Conservation (phyloP, 1,139 yeast genomes). For the Nematodospora anomalae region DNA sequence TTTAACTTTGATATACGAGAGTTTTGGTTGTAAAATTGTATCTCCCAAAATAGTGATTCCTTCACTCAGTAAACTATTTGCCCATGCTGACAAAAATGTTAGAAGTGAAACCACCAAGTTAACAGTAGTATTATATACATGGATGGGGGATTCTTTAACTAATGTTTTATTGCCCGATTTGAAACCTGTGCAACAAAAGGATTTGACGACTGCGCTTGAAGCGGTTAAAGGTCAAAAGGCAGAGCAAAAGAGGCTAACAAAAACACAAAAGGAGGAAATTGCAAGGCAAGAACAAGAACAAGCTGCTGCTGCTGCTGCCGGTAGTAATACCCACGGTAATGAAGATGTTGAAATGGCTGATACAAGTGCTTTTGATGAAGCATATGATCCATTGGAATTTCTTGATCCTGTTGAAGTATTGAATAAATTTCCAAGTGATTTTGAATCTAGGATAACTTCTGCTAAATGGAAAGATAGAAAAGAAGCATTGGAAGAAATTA, state of each 20-base stretch:
- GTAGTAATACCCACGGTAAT: slow-evolving; percentile 15
- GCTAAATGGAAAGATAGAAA: slow-evolving; percentile 91
- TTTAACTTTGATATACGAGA: slow-evolving; percentile 53
- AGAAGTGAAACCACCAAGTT: slow-evolving; percentile 75
- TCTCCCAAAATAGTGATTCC: slow-evolving; percentile 62
- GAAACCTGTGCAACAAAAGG: slow-evolving; percentile 92
- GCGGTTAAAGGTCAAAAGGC: slow-evolving; percentile 45
- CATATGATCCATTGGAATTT: slow-evolving; percentile 38
- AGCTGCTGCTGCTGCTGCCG: slow-evolving; percentile 18
- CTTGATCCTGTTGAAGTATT: slow-evolving; percentile 57
- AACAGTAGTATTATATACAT: slow-evolving; percentile 68
- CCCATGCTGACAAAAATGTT: slow-evolving; percentile 85
- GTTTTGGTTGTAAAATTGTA: slow-evolving; percentile 72
- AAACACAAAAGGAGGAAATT: slow-evolving; percentile 42
- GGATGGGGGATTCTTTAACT: slow-evolving; percentile 72
- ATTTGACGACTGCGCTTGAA: slow-evolving; percentile 71
- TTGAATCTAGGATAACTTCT: slow-evolving; percentile 55
- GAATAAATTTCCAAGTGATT: slow-evolving; percentile 63
- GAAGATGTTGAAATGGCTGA: slow-evolving; percentile 48
- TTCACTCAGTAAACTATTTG: slow-evolving; percentile 66
- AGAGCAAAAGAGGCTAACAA: slow-evolving; percentile 57
- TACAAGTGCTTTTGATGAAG: slow-evolving; percentile 18
- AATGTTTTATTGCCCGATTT: slow-evolving; percentile 63
- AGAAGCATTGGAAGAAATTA: slow-evolving; percentile 74
- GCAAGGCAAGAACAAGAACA: slow-evolving; percentile 20